Percentiles rank a stretch among this genome's conserved stretches.
These are phyloP conservation scores for Sclerotinia spermophila DNA, from an alignment of 2,329 filamentous ascomycete genomes.

Conservation along the genomic window DNA sequence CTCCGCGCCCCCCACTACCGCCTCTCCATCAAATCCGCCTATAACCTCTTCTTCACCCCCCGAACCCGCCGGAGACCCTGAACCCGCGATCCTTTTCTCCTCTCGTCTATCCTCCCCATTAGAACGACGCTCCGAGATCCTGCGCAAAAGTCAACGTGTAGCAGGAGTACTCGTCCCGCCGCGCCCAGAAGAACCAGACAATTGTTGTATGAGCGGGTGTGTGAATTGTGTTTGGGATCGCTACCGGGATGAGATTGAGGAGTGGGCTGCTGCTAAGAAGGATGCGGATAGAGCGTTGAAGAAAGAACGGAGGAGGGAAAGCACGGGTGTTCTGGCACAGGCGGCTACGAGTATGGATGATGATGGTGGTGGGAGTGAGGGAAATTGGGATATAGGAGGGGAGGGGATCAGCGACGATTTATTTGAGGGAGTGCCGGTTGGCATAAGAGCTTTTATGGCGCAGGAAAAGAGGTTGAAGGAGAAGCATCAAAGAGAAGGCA, in stretches of 20 bases:
- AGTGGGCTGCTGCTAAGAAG: conserved; percentile 65
- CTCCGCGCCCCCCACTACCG: conserved; percentile 27
- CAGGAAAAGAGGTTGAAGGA: conserved; percentile 87
- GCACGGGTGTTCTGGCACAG: background rate
- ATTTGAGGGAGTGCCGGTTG: conserved; percentile 80
- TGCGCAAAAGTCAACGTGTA: conserved; percentile 58
- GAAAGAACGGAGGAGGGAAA: conserved; percentile 38
- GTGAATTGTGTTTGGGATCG: conserved; percentile 96
- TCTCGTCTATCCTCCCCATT: conserved; percentile 71
- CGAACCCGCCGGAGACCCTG: conserved; percentile 29
- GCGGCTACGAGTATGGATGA: conserved; percentile 67
- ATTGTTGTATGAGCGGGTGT: conserved; percentile 99
- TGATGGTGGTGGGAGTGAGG: conserved; percentile 71
- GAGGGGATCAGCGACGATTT: conserved; percentile 55
- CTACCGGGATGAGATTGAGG: conserved; percentile 87
- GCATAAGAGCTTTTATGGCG: conserved; percentile 96
- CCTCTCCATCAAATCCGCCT: conserved; percentile 25
- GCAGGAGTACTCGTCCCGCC: conserved; percentile 82
- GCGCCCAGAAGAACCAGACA: conserved; percentile 83
- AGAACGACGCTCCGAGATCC: conserved; percentile 59
- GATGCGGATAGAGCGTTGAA: conserved; percentile 27
- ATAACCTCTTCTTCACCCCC: conserved; percentile 21
- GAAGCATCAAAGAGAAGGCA: conserved; percentile 58
- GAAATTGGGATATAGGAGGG: conserved; percentile 55
- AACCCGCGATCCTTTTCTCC: conserved; percentile 74